phyloP scores from a whole-genome alignment of 768 basidiomycete species.

The Harrya chromipes region DNA sequence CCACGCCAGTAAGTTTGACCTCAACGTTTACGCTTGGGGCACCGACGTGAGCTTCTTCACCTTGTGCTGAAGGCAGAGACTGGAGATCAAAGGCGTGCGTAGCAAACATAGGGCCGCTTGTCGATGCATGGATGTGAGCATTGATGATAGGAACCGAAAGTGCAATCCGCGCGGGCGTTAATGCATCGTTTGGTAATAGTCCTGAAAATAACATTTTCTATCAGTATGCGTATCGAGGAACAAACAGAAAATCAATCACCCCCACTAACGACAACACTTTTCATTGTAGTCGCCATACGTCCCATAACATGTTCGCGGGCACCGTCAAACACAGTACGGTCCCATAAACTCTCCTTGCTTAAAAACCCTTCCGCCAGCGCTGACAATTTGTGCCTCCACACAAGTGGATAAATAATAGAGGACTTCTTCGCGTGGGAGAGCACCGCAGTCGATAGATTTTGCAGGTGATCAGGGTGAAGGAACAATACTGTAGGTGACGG shows the following conservation, averaged over 20 bases:
- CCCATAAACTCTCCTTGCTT: conserved; percentile 81
- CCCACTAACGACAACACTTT: conserved; percentile 69
- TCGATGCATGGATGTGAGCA: conserved; percentile 55
- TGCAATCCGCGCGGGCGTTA: conserved; percentile 67
- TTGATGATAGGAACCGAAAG: conserved; percentile 76
- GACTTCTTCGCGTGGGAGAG: conserved; percentile 52
- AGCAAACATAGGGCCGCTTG: conserved; percentile 76
- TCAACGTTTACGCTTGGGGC: conserved; percentile 87
- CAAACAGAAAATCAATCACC: conserved; percentile 42
- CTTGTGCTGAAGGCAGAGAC: conserved; percentile 46
- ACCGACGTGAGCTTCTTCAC: conserved; percentile 52
- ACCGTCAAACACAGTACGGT: conserved; percentile 68
- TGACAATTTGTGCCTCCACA: conserved; percentile 75
- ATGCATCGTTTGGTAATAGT: conserved; percentile 41
- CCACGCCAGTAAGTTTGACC: conserved; percentile 67
- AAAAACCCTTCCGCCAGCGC: conserved; percentile 70
- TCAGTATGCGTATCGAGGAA: not conserved
- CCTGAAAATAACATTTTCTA: conserved; percentile 35
- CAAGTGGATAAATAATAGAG: conserved; percentile 55
- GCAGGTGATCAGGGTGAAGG: conserved; percentile 60
- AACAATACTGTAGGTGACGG: conserved; percentile 82
- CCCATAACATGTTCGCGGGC: conserved; percentile 62
- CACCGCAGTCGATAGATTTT: conserved; percentile 51
- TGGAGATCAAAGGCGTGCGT: conserved; percentile 87
- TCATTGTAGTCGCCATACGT: conserved; percentile 55